Base-by-base conservation (phyloP, 1,139 yeast species). In the Spathaspora sp. region DNA sequence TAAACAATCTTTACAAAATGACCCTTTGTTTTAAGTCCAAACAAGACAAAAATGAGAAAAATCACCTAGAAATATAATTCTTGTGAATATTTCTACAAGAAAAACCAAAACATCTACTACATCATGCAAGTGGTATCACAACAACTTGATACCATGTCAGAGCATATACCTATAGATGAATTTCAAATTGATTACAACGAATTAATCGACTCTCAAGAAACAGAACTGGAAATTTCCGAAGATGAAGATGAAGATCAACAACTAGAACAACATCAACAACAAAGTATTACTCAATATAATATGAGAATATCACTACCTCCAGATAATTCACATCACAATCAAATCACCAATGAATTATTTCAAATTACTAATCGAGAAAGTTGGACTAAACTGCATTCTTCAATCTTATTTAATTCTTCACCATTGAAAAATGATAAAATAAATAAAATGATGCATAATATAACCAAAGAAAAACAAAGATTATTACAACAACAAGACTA, bases 341-440 rank as follows among this genome's bases (percentile, higher is more conserved):
- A 50, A 27, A 51, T 58, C 7, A 55, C 69, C 10, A 64, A 66
- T 49, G 76, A 71, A 42, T 56, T 74, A 34, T 74, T 74, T 51
- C 75, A 69, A 56, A 69, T 72, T 6, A 74, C 79, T 0, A 67
- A 65, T 43, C 61, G 59, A 43, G 47, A 23, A 23, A 34, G 38
- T 17, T 61, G 39, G 47, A 51, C 43, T 20, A 20, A 20, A 20
- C 23, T 20, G 23, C 4, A 20, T 20, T 4, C 23, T 44, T 27
- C 34, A 41, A 39, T 23, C 18, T 25, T 38, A n/a, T 51, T 38
- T 23, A 16, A 16, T n/a, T 23, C 40, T 38, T 25, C 29, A 2
- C 27, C 29, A 46, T 57, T 72, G 42, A 63, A 63, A 41, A 70
- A 72, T 47, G 64, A 65, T 49, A 73, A 73, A 48, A 63, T 74